These are phyloP conservation scores for Penicillium bialowiezense DNA, from an alignment of 495 filamentous ascomycete genomes.

Conservation along the genomic window DNA sequence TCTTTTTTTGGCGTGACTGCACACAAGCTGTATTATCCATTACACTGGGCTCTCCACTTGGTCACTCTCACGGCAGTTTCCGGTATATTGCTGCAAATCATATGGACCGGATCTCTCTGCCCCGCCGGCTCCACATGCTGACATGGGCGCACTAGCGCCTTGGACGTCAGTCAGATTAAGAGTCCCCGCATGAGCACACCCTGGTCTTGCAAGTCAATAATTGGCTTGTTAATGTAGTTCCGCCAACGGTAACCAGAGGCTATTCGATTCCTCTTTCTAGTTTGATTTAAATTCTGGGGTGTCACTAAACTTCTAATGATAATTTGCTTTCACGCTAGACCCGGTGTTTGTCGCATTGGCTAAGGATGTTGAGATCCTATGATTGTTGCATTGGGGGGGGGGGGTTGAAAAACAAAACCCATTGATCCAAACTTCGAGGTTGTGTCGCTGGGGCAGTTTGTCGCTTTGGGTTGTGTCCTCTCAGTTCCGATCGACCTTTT, in stretches of 20 bases:
- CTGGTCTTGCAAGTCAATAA: neutral
- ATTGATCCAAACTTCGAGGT: neutral
- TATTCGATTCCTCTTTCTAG: neutral
- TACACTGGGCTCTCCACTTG: no score
- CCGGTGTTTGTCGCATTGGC: constrained; percentile 6
- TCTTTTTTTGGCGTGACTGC: no score
- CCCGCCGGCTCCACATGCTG: neutral
- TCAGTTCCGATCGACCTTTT: constrained; percentile 26
- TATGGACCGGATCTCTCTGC: neutral
- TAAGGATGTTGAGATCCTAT: no score
- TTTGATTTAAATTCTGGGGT: neutral
- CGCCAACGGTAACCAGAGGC: neutral
- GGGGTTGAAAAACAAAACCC: constrained; percentile 1
- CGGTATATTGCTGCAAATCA: neutral
- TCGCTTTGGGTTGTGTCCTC: neutral
- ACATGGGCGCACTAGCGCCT: neutral
- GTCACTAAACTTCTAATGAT: neutral
- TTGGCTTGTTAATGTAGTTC: neutral
- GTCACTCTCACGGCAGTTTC: no score
- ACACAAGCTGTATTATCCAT: no score
- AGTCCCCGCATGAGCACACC: neutral
- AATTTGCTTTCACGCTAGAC: neutral
- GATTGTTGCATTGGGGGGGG: constrained; percentile 8
- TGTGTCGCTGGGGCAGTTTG: constrained; percentile 1
- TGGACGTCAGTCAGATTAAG: neutral